Base-by-base conservation (phyloP, 495 filamentous ascomycete species). In the Penicillium steckii region DNA sequence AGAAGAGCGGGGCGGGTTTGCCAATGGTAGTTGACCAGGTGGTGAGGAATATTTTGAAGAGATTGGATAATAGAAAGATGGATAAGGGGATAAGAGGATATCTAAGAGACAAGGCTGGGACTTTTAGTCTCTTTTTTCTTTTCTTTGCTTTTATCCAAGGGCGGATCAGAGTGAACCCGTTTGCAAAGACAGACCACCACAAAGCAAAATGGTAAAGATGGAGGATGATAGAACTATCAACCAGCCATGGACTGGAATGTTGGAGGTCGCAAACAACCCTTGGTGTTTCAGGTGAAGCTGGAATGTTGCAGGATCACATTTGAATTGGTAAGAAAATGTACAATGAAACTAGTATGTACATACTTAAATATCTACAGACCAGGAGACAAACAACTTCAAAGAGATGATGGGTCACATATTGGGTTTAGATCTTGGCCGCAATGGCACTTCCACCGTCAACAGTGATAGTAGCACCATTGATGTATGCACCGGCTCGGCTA, bases 391-490 rank as follows among this genome's bases (percentile, higher is more conserved):
- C n/a, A n/a, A n/a, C n/a, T n/a, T n/a, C n/a, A n/a, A n/a, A n/a
- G n/a, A n/a, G n/a, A n/a, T n/a, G n/a, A n/a, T n/a, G n/a, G n/a
- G n/a, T n/a, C n/a, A n/a, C n/a, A n/a, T n/a, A n/a, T n/a, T n/a
- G n/a, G n/a, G 35, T 37, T 63, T 76, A 86, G 59, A 86, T 52
- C 67, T 81, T 87, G 10, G 80, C 66, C 29, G 56, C 61, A 43
- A 85, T 69, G 17, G 75, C 67, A 50, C 68, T 77, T 8, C 88
- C 88, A 3, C 88, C 88, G 69, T 92, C 88, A 48, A 91, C 60
- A 12, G 83, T 67, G 58, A 92, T 83, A n/a, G 82, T 88, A 22
- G 88, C 86, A 17, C 88, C 88, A 53, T 89, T 92, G 9, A 92
- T 76, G 71, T 80, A 94, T 9, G 81, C 79, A 0, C 88, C 88